Evolutionary conservation across 2,329 filamentous ascomycete genomes (phyloP), one percentile per base, ranked within the genome.

Genomic region (Magnaporthiopsis incrustans): DNA sequence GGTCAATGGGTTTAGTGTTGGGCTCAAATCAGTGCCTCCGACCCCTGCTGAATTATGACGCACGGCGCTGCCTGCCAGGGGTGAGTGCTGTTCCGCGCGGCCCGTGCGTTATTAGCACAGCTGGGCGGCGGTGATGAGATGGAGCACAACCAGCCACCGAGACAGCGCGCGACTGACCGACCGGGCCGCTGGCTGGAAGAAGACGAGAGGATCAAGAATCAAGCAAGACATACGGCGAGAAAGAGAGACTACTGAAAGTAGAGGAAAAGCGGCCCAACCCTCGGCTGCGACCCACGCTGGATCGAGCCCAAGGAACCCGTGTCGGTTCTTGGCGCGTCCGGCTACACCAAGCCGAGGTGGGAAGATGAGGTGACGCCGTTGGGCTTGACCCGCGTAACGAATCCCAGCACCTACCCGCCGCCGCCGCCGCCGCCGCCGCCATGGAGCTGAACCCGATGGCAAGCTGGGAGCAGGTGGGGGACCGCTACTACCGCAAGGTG

Each of bases 401-500:
- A 22, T 6, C 44, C 44, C 44, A 53, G 44, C 18, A 53, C 22
- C 18, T 22, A 53, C 11, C 44, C 18, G 44, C 44, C 6, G 44
- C 44, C 7, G 44, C 44, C 3, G 27, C 27, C 7, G 44, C 44
- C 3, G 27, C 27, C 22, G 44, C 44, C 22, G 44, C 22, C 15
- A 86, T 87, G 84, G 84, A 86, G 71, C 77, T 78, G 68, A 77
- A 85, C 76, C 83, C 93, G 72, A 91, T 91, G 71, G 90, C 91
- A 71, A 91, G 94, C 76, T 99, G 95, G 95, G 92, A 97, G 81
- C 90, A 86, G 77, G 87, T 98, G 69, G 95, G 92, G 73, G 90
- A 96, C 77, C 89, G 87, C 72, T 98, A 96, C 82, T 99, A 98
- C 80, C 91, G 94, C 75, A 97, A 96, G 80, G 88, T 91, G 65